Conservation (phyloP, 139 green algal genomes). For the Tetraselmis striata region DNA sequence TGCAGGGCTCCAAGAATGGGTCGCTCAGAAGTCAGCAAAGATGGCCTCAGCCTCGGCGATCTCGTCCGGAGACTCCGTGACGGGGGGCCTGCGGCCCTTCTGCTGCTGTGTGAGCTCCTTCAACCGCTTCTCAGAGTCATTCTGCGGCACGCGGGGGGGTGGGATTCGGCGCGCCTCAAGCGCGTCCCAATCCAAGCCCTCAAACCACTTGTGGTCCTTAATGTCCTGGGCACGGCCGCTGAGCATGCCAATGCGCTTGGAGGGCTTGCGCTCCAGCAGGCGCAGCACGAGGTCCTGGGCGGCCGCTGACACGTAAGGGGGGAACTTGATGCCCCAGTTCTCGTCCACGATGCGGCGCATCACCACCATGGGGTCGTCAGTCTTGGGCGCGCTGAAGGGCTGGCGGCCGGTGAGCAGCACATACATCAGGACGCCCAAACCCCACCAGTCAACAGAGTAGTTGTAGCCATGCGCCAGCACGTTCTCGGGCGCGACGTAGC, state of each 20-base stretch:
- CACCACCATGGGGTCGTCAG: conserved; percentile 93
- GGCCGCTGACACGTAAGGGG: conserved; percentile 72
- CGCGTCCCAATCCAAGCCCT: conserved; percentile 79
- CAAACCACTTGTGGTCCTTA: conserved; percentile 91
- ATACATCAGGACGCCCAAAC: conserved; percentile 88
- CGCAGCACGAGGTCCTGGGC: conserved; percentile 73
- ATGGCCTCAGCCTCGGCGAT: neutral
- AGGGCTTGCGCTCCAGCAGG: conserved; percentile 84
- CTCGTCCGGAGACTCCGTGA: neutral
- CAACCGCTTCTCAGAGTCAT: conserved; percentile 76
- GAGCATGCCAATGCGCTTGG: conserved; percentile 82
- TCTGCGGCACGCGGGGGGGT: conserved; percentile 58
- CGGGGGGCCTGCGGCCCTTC: neutral
- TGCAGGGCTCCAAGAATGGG: too few species aligned
- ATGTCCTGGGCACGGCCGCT: conserved; percentile 70
- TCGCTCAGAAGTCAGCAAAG: neutral
- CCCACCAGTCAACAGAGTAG: conserved; percentile 86
- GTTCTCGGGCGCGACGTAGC: conserved; percentile 95
- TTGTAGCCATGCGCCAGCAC: conserved; percentile 91
- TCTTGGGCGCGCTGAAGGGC: conserved; percentile 86
- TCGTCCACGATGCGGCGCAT: conserved; percentile 95
- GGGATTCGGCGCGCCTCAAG: conserved; percentile 63
- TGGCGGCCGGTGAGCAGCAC: conserved; percentile 91
- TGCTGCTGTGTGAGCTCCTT: conserved; percentile 45
- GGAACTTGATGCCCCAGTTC: conserved; percentile 82